A percentile compares a stretch with the other conserved stretches of the same genome.
Evolutionary conservation across 331 rosid genomes (phyloP).

Genomic region (Quercus lobata): DNA sequence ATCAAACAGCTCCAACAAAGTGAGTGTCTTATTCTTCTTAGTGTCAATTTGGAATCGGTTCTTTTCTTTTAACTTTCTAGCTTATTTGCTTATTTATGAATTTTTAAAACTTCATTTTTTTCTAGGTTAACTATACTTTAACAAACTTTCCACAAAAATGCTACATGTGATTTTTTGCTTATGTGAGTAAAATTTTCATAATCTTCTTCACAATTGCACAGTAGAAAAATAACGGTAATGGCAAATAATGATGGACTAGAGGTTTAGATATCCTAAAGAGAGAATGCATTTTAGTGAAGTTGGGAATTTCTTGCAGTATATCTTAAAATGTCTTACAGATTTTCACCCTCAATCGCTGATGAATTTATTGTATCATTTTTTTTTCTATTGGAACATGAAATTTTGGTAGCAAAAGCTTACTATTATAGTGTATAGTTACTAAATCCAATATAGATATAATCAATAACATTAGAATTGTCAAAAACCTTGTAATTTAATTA

Average conservation of each 20-base stretch:
- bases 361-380: neutral
- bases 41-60: too few species aligned
- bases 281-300: neutral
- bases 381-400: neutral
- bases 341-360: neutral
- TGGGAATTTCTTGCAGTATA: too few species aligned
- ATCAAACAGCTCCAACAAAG: conserved; percentile 50
- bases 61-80: too few species aligned
- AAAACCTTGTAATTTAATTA: too few species aligned
- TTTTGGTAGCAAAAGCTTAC: neutral
- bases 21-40: conserved; percentile 3
- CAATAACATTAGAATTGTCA: neutral
- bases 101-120: too few species aligned
- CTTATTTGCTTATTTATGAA: too few species aligned
- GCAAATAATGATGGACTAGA: neutral
- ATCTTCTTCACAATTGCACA: neutral
- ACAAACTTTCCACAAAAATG: too few species aligned
- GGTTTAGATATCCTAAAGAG: neutral
- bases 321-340: too few species aligned
- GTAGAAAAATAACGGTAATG: neutral
- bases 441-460: neutral
- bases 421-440: neutral
- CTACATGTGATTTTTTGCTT: neutral
- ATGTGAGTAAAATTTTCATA: neutral
- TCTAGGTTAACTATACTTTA: too few species aligned